phyloP scores from a whole-genome alignment of 1,139 yeast genomes.

The Oligophagozyma castellii region DNA sequence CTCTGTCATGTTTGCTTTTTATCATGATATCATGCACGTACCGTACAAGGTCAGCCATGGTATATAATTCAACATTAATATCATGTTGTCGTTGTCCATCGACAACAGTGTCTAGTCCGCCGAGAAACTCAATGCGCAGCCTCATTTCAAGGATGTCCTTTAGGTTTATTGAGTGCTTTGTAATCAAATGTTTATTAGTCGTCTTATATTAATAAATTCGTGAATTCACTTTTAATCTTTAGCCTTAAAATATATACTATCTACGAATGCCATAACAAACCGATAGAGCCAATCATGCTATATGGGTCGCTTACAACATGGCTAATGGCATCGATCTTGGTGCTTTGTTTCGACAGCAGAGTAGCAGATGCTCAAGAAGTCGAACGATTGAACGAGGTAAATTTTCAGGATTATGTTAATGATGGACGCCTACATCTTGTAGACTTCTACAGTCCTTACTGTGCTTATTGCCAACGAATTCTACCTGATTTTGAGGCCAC shows the following conservation, averaged over 20 bases:
- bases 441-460: constrained; percentile 59
- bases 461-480: constrained; percentile 52
- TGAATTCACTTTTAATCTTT: no score
- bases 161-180: no score
- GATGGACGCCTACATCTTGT: constrained; percentile 30
- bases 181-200: no score
- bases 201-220: no score
- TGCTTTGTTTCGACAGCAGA: neutral
- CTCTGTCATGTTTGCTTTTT: constrained; percentile 46
- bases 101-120: constrained; percentile 62
- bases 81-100: constrained; percentile 37
- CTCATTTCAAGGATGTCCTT: no score
- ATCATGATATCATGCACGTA: constrained; percentile 43
- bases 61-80: constrained; percentile 28
- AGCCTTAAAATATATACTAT: no score
- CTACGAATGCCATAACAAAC: no score
- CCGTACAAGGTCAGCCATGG: constrained; percentile 44
- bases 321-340: no score
- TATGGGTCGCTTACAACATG: no score
- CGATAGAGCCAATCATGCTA: no score
- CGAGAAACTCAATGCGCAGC: constrained; percentile 40
- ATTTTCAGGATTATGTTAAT: neutral
- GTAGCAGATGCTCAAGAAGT: no score
- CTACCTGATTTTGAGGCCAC: constrained; percentile 56
- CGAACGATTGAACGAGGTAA: neutral